These are phyloP conservation scores for Moesziomyces sp. DNA, from an alignment of 1,284 basidiomycete genomes.

Conservation along the genomic window DNA sequence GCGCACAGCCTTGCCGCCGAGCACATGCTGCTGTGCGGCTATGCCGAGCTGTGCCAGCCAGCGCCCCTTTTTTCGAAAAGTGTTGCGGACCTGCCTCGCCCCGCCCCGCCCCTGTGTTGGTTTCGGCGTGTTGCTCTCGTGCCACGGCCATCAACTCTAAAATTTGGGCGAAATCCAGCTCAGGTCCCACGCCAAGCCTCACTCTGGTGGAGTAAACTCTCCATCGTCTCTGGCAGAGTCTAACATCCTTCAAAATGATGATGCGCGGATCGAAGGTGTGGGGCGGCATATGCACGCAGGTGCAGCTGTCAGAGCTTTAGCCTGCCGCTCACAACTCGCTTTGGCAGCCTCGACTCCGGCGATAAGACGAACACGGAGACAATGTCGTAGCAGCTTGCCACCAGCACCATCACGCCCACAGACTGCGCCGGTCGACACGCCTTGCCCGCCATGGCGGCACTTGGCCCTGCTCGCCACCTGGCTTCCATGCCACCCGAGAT, in stretches of 20 bases:
- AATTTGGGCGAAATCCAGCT: background rate
- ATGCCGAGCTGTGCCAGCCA: background rate
- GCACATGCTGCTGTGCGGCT: background rate
- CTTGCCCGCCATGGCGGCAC: background rate
- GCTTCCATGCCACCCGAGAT: constrained; percentile 22
- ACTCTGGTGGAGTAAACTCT: too few relatives aligned
- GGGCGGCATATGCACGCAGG: constrained; percentile 1
- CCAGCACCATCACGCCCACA: background rate
- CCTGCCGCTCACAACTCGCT: background rate
- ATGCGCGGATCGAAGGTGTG: background rate
- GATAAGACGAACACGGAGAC: background rate
- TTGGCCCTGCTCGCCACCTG: background rate
- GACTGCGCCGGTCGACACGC: background rate
- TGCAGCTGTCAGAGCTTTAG: constrained; percentile 9
- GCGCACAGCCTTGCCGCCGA: background rate
- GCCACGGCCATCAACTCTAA: constrained; percentile 3
- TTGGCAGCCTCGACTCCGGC: too few relatives aligned
- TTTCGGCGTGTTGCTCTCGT: constrained; percentile 4
- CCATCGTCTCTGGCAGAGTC: background rate
- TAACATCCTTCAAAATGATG: background rate
- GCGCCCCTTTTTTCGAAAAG: background rate
- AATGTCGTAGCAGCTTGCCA: background rate
- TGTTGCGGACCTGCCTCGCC: background rate
- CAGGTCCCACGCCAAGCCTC: background rate
- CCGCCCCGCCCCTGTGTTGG: constrained; percentile 11